These are phyloP conservation scores for Eragrostis curvula DNA, from an alignment of 176 grass and related monocot species.

Conservation along the genomic window DNA sequence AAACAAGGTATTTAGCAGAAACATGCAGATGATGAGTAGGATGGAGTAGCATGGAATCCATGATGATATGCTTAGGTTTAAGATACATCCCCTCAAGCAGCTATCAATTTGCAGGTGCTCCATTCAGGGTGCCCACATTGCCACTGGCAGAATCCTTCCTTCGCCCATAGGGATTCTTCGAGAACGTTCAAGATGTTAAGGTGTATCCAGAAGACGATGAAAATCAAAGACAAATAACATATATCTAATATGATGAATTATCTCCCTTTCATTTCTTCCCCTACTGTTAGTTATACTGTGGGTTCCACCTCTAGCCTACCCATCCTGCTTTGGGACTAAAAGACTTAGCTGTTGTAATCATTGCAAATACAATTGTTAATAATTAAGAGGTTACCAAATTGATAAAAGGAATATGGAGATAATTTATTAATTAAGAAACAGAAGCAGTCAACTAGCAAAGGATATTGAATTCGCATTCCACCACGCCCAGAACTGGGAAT, in stretches of 20 bases:
- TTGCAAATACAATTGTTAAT: not conserved
- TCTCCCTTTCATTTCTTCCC: not conserved
- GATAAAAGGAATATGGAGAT: conserved; percentile 4
- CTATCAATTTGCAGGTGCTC: conserved; percentile 53
- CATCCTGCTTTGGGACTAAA: not conserved
- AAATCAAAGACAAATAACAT: conserved; percentile 11
- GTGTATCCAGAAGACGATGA: conserved; percentile 20
- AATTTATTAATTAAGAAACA: not conserved
- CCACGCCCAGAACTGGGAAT: conserved; percentile 96
- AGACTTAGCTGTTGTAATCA: not conserved
- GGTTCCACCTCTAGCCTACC: not conserved
- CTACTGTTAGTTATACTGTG: not conserved
- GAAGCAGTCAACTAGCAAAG: conserved; percentile 44
- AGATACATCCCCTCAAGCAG: conserved; percentile 63
- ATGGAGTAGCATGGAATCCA: conserved; percentile 69
- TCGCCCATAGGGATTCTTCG: conserved; percentile 92
- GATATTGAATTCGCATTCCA: conserved; percentile 99
- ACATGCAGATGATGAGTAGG: conserved; percentile 59
- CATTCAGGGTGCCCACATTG: conserved; percentile 47
- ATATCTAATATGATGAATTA: not conserved
- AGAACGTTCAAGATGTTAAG: conserved; percentile 83
- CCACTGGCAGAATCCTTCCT: conserved; percentile 77
- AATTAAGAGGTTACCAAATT: not conserved
- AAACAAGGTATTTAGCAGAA: conserved; percentile 57
- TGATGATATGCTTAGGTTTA: conserved; percentile 60